Base-by-base conservation (phyloP, 176 grass and related monocot species). In the Lolium rigidum region DNA sequence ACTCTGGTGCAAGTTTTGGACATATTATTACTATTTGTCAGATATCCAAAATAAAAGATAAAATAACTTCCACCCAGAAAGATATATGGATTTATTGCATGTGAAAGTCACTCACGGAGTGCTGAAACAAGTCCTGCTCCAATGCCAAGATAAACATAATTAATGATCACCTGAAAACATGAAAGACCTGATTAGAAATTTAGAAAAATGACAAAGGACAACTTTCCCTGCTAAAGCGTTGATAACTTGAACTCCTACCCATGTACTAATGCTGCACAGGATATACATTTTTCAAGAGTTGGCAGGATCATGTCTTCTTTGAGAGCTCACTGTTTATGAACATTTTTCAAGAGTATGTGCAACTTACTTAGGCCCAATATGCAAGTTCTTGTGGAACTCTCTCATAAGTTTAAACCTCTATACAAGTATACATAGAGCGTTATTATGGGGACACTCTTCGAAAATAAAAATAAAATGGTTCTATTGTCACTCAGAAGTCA, bases 91-190 rank as follows among this genome's bases (percentile, higher is more conserved):
- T 78, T n/a, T 71, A 28, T 43, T 48, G 21, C 35, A 80, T 62
- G 28, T 16, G 6, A 41, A 78, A 55, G 15, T 9, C 50, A 86
- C 91, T 92, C 66, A 95, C 95, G 76, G 60, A 98, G 83, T 52
- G 89, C 21, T 65, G 93, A 90, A 83, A 78, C 93, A 50, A 93
- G 10, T 17, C 91, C 91, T 46, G 93, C 73, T 89, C 91, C 95
- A 76, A 93, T 85, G 77, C 79, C 93, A 79, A 98, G 84, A 83
- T 95, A 98, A 3, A 98, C 41, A 79, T 93, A 98, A 50, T 95
- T 92, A 77, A 92, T 21, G 78, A 88, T 85, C 17, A 93, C 89
- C 95, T 98, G 73, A 24, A 86, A 87, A 38, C 11, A 70, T 47
- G 81, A 80, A 74, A 77, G 3, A 47, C 3, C 22, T 48, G 8